phyloP scores from a whole-genome alignment of 306 rosid species.

The Quercus alba region DNA sequence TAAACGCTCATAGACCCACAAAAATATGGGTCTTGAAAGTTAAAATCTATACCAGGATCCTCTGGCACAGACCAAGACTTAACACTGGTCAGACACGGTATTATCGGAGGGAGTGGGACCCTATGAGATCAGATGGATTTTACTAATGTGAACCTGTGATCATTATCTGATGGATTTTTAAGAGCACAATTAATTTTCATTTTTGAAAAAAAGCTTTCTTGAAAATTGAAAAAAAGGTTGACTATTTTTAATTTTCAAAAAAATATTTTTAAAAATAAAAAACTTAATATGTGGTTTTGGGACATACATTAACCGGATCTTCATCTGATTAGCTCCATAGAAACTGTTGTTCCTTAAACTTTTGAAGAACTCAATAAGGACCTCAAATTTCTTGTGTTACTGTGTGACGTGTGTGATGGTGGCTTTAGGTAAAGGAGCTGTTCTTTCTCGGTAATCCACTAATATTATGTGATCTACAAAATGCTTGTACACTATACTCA shows the following conservation, averaged over 20 bases:
- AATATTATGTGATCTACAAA: too few species aligned
- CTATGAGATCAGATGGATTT: neutral
- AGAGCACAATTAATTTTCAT: too few species aligned
- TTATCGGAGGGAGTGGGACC: conserved; percentile 6
- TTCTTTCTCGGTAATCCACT: too few species aligned
- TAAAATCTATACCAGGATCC: neutral
- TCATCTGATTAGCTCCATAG: neutral
- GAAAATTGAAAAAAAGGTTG: too few species aligned
- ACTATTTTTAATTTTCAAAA: too few species aligned
- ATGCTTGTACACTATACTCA: too few species aligned
- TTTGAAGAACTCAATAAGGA: neutral
- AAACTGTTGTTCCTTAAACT: neutral
- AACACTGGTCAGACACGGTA: neutral
- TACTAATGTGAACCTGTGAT: neutral
- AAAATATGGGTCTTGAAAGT: neutral
- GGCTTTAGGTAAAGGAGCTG: neutral
- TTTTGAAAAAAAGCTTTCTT: too few species aligned
- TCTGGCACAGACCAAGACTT: neutral
- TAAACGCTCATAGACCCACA: neutral
- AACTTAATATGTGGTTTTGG: too few species aligned
- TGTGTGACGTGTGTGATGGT: neutral
- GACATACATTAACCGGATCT: too few species aligned
- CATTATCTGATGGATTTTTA: neutral
- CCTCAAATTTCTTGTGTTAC: neutral
- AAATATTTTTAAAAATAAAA: too few species aligned